Conservation (phyloP, 148 eudicot genomes). For the Gaultheria prostrata region DNA sequence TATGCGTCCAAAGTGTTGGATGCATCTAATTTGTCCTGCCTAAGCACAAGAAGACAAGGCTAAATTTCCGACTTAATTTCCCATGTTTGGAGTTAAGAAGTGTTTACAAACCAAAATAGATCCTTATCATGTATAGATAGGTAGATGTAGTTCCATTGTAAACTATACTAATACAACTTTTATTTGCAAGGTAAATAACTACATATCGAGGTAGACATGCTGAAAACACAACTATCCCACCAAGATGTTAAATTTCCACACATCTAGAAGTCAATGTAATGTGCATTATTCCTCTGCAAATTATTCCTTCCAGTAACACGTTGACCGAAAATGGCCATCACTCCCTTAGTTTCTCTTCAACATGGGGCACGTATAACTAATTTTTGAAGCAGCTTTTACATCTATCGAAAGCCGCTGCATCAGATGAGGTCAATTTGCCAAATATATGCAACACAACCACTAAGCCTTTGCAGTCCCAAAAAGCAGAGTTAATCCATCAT, state of each 20-base stretch:
- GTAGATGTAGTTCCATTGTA: neutral
- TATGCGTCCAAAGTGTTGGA: neutral
- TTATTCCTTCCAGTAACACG: neutral
- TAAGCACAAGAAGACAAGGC: neutral
- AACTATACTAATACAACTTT: neutral
- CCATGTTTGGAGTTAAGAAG: neutral
- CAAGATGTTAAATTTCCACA: neutral
- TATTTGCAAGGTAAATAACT: neutral
- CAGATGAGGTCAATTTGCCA: neutral
- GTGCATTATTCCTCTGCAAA: neutral
- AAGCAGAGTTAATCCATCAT: neutral
- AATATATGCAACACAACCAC: neutral
- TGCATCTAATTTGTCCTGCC: neutral
- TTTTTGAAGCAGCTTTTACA: neutral
- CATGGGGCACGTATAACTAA: neutral
- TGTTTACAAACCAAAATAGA: neutral
- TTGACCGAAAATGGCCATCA: neutral
- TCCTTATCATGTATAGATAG: neutral
- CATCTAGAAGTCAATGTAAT: neutral
- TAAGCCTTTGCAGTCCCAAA: neutral
- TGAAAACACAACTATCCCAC: neutral
- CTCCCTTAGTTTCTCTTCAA: neutral
- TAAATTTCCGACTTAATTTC: neutral
- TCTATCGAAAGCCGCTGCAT: neutral
- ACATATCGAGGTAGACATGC: neutral